Percentiles rank a stretch among this genome's conserved stretches.
Evolutionary conservation across 345 rosid genomes (phyloP).

Genomic region (Syzygium oleosum): DNA sequence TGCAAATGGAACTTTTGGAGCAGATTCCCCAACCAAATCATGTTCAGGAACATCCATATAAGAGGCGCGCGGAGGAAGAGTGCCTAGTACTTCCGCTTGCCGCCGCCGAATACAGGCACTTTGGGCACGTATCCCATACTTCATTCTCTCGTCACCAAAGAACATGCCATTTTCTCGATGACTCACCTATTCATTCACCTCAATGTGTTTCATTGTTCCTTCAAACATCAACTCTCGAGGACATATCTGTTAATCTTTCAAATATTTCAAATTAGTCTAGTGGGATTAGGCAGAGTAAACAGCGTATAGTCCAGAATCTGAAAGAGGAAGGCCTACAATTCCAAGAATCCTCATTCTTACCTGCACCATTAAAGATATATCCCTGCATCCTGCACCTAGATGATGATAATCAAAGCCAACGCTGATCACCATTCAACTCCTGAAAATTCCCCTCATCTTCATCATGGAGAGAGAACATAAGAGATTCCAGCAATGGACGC

Average conservation of each 20-base stretch:
- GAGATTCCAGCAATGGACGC: constrained; percentile 53
- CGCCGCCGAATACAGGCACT: constrained; percentile 32
- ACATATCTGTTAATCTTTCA: constrained; percentile 55
- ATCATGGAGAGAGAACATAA: constrained; percentile 59
- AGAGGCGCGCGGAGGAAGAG: constrained; percentile 51
- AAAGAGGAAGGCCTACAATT: background rate
- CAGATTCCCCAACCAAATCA: constrained; percentile 15
- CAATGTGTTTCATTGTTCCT: constrained; percentile 48
- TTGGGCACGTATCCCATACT: constrained; percentile 8
- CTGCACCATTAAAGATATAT: constrained; percentile 47
- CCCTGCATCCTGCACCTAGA: constrained; percentile 54
- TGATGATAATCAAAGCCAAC: constrained; percentile 32
- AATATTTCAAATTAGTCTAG: constrained; percentile 20
- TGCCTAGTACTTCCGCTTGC: constrained; percentile 47
- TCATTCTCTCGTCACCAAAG: background rate
- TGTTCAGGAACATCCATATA: constrained; percentile 18
- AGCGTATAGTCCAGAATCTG: background rate
- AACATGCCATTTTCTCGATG: constrained; percentile 12
- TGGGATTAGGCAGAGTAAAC: background rate
- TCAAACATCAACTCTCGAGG: constrained; percentile 58
- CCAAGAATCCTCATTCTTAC: constrained; percentile 32
- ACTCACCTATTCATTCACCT: constrained; percentile 42
- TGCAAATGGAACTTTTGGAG: constrained; percentile 24
- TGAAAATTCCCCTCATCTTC: constrained; percentile 21
- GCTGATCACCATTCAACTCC: constrained; percentile 14